Evolutionary conservation across 306 rosid species (phyloP).

Genomic region (Cucumis cinereus): DNA sequence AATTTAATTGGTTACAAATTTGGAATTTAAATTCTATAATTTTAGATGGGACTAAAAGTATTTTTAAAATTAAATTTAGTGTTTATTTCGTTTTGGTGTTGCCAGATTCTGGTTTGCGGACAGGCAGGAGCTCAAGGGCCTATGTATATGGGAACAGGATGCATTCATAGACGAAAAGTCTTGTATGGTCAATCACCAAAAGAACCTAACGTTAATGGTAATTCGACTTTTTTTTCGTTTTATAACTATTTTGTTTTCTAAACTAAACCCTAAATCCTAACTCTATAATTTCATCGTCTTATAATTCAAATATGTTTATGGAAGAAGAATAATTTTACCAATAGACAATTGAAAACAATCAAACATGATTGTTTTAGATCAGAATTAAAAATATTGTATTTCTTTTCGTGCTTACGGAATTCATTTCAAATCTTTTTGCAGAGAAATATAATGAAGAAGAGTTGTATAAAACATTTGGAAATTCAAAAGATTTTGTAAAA

Average conservation of each 20-base stretch:
- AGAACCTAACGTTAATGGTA: not conserved
- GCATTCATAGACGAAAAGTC: not conserved
- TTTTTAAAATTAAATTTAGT: too few species aligned
- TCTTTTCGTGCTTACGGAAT: not conserved
- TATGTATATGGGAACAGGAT: constrained; percentile 10
- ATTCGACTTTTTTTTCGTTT: not conserved
- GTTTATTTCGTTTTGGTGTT: not conserved
- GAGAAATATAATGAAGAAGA: not conserved
- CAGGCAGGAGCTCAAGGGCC: constrained; percentile 5
- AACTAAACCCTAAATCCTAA: too few species aligned
- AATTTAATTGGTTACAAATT: too few species aligned
- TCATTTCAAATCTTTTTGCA: not conserved
- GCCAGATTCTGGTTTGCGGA: not conserved
- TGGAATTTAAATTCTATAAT: too few species aligned
- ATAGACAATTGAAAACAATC: too few species aligned
- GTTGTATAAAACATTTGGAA: not conserved
- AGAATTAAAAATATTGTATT: not conserved
- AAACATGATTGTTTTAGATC: not conserved
- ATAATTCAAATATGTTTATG: too few species aligned
- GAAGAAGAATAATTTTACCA: too few species aligned
- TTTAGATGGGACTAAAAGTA: too few species aligned
- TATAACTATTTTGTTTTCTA: too few species aligned
- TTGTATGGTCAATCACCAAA: not conserved
- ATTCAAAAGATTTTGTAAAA: not conserved
- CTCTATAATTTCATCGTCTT: too few species aligned